phyloP scores from a whole-genome alignment of 257 asterid species.

The Perilla frutescens region DNA sequence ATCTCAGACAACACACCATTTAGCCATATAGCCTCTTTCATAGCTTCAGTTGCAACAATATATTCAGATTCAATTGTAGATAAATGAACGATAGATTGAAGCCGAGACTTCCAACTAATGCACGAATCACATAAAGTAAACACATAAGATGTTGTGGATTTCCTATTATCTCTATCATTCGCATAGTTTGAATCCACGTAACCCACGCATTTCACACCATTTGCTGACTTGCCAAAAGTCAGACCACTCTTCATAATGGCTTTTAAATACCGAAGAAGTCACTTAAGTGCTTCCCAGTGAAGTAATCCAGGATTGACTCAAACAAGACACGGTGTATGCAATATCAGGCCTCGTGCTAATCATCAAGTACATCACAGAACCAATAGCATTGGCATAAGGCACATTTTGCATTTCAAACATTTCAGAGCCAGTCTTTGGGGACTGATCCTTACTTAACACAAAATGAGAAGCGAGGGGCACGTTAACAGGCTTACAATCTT shows the following conservation, averaged over 20 bases:
- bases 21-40: constrained; percentile 7
- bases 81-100: constrained; percentile 4
- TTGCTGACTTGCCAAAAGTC: not conserved
- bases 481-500: not conserved
- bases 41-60: too few species aligned
- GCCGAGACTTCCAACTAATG: constrained; percentile 25
- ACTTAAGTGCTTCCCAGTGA: not conserved
- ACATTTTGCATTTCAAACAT: not conserved
- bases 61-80: constrained; percentile 1
- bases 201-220: not conserved
- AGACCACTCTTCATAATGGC: not conserved
- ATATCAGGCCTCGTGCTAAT: not conserved
- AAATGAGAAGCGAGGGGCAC: not conserved
- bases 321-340: not conserved
- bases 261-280: not conserved
- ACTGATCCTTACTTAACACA: not conserved
- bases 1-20: not conserved
- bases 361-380: not conserved
- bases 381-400: not conserved
- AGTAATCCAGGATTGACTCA: not conserved
- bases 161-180: constrained; percentile 20
- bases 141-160: constrained; percentile 12
- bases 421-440: not conserved
- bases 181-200: constrained; percentile 25
- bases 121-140: constrained; percentile 25